phyloP scores from a whole-genome alignment of 768 basidiomycete genomes.

The Candolleomyces efflorescens region DNA sequence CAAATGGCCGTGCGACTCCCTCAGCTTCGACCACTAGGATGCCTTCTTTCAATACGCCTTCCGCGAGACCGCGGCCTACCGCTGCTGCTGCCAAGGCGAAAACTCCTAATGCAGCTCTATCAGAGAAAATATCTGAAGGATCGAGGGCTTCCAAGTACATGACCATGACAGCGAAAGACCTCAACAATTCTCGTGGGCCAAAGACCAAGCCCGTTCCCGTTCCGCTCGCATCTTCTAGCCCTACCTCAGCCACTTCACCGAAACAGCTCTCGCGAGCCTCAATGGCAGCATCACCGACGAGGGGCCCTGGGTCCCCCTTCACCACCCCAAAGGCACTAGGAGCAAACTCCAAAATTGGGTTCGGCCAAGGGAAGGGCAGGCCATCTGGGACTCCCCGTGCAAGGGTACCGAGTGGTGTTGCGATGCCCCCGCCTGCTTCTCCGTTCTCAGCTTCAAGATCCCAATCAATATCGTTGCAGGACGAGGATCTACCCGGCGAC shows the following conservation, averaged over 20 bases:
- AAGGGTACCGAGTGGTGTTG: slow-evolving; percentile 65
- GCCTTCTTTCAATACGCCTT: slow-evolving; percentile 35
- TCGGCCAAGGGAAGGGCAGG: slow-evolving; percentile 17
- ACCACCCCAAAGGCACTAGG: slow-evolving; percentile 58
- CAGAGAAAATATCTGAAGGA: slow-evolving; percentile 65
- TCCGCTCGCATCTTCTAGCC: not conserved
- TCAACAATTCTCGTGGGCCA: slow-evolving; percentile 30
- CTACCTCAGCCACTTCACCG: not conserved
- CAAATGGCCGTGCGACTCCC: slow-evolving; percentile 45
- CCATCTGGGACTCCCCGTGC: slow-evolving; percentile 58
- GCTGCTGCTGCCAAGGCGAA: slow-evolving; percentile 30
- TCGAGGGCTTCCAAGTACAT: slow-evolving; percentile 84
- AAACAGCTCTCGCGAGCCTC: not conserved
- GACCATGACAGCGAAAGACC: slow-evolving; percentile 79
- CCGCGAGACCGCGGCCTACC: slow-evolving; percentile 25
- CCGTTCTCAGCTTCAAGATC: slow-evolving; percentile 27
- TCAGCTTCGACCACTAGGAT: slow-evolving; percentile 31
- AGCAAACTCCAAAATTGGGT: slow-evolving; percentile 24
- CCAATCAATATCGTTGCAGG: not conserved
- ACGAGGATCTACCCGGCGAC: slow-evolving; percentile 3
- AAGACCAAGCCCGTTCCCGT: not conserved
- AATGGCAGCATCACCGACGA: slow-evolving; percentile 31
- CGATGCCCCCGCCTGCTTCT: slow-evolving; percentile 80
- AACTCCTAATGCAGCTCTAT: slow-evolving; percentile 23
- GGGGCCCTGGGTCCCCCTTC: slow-evolving; percentile 59